These are phyloP conservation scores for Backusella liffmaniae DNA, from an alignment of 192 early-diverging fungal genomes.

Conservation along the genomic window DNA sequence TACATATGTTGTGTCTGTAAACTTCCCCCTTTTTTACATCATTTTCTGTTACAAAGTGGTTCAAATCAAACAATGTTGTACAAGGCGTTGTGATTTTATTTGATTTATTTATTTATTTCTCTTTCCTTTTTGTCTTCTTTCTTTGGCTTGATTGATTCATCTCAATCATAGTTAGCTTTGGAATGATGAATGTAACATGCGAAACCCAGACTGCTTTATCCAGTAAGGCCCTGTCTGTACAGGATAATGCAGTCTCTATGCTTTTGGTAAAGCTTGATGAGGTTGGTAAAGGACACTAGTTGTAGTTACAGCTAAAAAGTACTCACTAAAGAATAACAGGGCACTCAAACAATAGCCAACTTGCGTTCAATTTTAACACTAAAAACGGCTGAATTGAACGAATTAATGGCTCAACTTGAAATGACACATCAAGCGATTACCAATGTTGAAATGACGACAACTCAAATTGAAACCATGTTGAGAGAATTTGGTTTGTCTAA, in stretches of 20 bases:
- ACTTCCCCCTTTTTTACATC: too few relatives aligned
- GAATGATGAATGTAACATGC: constrained; percentile 5
- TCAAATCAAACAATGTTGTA: neutral
- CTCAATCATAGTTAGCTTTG: neutral
- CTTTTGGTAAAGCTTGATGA: constrained; percentile 2
- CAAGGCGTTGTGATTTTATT: neutral
- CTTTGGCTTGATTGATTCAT: neutral
- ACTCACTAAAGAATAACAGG: constrained; percentile 13
- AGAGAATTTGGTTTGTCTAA: constrained; percentile 18
- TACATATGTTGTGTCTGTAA: too few relatives aligned
- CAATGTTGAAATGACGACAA: constrained; percentile 31
- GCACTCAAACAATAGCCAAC: constrained; percentile 31
- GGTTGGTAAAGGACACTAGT: neutral
- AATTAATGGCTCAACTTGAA: constrained; percentile 29
- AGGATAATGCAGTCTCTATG: constrained; percentile 7
- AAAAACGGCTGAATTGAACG: constrained; percentile 34
- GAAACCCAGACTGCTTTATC: constrained; percentile 1
- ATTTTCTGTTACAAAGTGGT: neutral
- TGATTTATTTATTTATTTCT: neutral
- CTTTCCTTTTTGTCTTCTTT: neutral
- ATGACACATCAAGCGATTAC: constrained; percentile 26
- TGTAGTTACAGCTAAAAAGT: neutral
- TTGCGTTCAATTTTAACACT: constrained; percentile 26
- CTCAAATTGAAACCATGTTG: constrained; percentile 31
- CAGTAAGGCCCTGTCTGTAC: neutral